phyloP scores from a whole-genome alignment of 1,284 basidiomycete genomes.

The Microbotryum silenes-acaulis region DNA sequence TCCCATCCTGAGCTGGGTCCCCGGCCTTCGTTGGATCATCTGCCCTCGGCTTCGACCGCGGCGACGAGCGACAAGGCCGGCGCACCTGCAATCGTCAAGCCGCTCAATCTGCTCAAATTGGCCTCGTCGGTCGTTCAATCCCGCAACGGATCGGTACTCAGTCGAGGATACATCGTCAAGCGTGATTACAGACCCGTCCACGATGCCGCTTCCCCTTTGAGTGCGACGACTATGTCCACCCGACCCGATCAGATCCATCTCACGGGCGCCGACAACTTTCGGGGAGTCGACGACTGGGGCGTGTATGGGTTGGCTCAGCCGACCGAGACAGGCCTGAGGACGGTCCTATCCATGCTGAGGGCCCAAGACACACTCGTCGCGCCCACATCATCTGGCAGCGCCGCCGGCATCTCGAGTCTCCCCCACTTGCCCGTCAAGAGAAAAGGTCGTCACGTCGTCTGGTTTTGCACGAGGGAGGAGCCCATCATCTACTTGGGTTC shows the following conservation, averaged over 20 bases:
- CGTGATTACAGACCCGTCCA: conserved; percentile 25
- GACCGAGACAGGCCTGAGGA: conserved; percentile 81
- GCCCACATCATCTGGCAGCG: conserved; percentile 57
- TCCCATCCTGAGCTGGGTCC: too few relatives aligned
- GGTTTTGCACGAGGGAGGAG: conserved; percentile 50
- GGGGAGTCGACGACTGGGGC: conserved; percentile 69
- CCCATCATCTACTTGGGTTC: conserved; percentile 77
- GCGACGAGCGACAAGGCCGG: too few relatives aligned
- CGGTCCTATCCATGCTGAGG: conserved; percentile 78
- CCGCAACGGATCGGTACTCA: conserved; percentile 30
- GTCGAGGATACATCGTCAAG: conserved; percentile 34
- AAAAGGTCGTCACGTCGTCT: conserved; percentile 41
- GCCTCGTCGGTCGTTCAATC: conserved; percentile 15
- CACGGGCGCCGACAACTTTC: conserved; percentile 87
- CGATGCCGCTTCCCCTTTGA: conserved; percentile 3
- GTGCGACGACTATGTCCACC: background rate
- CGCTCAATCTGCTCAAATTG: conserved; percentile 17
- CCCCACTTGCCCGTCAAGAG: background rate
- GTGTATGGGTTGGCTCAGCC: conserved; percentile 94
- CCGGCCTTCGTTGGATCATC: too few relatives aligned
- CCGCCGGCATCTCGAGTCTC: conserved; percentile 4
- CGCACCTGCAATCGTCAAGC: background rate
- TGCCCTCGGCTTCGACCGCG: too few relatives aligned
- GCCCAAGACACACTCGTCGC: conserved; percentile 37
- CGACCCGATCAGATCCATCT: conserved; percentile 62